A percentile compares a stretch with the other conserved stretches of the same genome.
Evolutionary conservation across 805 yeast genomes (phyloP).

Genomic region (Saccharomycopsis fodiens): DNA sequence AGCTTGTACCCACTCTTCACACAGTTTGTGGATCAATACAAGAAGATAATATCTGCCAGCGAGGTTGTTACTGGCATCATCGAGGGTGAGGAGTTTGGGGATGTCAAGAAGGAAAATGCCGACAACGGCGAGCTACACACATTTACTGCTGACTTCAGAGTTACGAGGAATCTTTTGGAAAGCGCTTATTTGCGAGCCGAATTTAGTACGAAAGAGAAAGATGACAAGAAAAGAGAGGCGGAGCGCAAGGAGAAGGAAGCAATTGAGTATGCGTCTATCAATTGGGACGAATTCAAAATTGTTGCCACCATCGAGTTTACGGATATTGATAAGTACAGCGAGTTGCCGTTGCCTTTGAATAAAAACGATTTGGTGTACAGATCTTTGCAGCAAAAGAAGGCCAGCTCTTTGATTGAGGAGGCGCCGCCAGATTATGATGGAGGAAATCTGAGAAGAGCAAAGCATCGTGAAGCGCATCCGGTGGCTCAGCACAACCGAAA

Average conservation of each 20-base stretch:
- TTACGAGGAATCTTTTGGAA: conserved; percentile 30
- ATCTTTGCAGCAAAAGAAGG: conserved; percentile 46
- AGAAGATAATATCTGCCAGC: conserved; percentile 24
- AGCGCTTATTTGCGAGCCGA: conserved; percentile 52
- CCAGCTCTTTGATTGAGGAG: conserved; percentile 31
- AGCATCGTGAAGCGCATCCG: conserved; percentile 14
- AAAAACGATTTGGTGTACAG: conserved; percentile 55
- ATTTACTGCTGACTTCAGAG: conserved; percentile 26
- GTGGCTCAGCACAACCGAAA: neutral
- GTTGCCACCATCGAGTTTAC: conserved; percentile 64
- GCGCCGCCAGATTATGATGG: conserved; percentile 34
- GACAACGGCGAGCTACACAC: neutral
- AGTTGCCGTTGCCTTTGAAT: conserved; percentile 44
- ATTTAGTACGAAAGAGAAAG: conserved; percentile 34
- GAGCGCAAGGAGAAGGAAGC: conserved; percentile 31
- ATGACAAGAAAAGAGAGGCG: conserved; percentile 26
- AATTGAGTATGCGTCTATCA: conserved; percentile 62
- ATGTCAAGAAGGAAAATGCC: neutral
- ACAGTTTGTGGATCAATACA: conserved; percentile 50
- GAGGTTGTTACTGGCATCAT: neutral
- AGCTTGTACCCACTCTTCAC: conserved; percentile 48
- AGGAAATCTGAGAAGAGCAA: conserved; percentile 12
- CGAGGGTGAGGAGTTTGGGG: neutral
- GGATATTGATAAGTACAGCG: conserved; percentile 50
- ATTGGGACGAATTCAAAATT: conserved; percentile 80